Base-by-base conservation (phyloP, 768 basidiomycete species). In the Phaffia tasmanica region DNA sequence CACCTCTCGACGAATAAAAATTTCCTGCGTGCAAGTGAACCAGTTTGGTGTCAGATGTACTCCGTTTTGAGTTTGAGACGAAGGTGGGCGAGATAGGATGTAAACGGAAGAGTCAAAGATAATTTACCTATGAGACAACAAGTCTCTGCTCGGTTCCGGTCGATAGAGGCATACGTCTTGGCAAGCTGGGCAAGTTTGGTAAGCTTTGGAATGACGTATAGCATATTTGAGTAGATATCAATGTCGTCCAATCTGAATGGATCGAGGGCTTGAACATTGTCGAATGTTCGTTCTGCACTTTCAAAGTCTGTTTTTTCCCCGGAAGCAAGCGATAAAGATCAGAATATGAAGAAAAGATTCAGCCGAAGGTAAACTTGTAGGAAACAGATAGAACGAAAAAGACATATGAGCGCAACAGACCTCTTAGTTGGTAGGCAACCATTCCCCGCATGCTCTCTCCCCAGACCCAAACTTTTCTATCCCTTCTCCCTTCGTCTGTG, bases 171-270 rank as follows among this genome's bases (percentile, higher is more conserved):
- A 76, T 92, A 94, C 70, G 93, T 86, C 70, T 92, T 91, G 9
- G 94, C 95, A 48, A 98, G 81, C 74, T 85, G 85, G 23, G 92
- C 92, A 53, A 99, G 79, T 73, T 94, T 93, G 46, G 88, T 79
- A 55, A 84, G 83, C 72, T 89, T 89, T 72, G 92, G 88, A 57
- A 89, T 89, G 2, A 98, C 92, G 76, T 97, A 98, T 51, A 98
- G 81, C 73, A 98, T 95, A 74, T 98, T 95, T 64, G 92, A 94
- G 75, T 87, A 92, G 48, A 95, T 84, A 73, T 98, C 95, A 65
- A 98, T 86, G 72, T 95, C 89, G 70, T 99, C 95, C 65, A 95
- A 83, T 29, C 92, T 83, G 76, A 85, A 85, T 11, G 93, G 94
- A 74, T 97, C 92, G 47, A 86, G 74, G 2, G 79, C 76, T 46